Conservation (phyloP, 257 asterid species). For the Thymus quinquecostatus region DNA sequence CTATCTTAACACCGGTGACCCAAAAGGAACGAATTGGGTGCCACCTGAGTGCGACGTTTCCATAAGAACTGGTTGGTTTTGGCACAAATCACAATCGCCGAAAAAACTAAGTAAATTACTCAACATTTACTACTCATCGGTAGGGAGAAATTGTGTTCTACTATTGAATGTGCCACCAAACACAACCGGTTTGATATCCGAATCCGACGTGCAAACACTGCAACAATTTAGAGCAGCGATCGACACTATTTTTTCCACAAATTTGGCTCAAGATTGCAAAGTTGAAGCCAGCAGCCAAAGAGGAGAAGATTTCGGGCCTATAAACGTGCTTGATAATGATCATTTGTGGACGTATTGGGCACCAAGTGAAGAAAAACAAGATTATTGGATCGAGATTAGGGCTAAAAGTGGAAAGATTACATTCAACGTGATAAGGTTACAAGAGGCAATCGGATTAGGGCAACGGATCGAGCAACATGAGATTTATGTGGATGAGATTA, state of each 20-base stretch:
- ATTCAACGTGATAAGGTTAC: constrained; percentile 86
- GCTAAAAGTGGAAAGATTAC: constrained; percentile 38
- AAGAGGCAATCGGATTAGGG: constrained; percentile 94
- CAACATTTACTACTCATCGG: constrained; percentile 78
- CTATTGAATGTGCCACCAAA: constrained; percentile 91
- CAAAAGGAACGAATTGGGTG: constrained; percentile 82
- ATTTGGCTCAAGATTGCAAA: constrained; percentile 53
- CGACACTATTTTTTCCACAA: constrained; percentile 53
- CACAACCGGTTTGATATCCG: constrained; percentile 68
- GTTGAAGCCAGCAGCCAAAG: constrained; percentile 68
- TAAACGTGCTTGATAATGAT: constrained; percentile 66
- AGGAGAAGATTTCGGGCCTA: constrained; percentile 68
- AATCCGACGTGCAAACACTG: constrained; percentile 57
- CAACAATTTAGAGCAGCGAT: constrained; percentile 67
- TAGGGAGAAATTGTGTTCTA: constrained; percentile 79
- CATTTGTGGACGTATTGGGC: constrained; percentile 92
- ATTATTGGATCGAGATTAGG: constrained; percentile 70
- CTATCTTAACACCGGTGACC: constrained; percentile 76
- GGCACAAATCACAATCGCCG: constrained; percentile 80
- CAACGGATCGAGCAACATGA: constrained; percentile 69
- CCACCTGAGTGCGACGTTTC: constrained; percentile 96
- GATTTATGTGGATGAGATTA: constrained; percentile 57
- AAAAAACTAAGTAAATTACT: constrained; percentile 58
- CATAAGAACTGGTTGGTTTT: constrained; percentile 84
- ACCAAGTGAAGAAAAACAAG: constrained; percentile 50